Base-by-base conservation (phyloP, 208 protist species). In the Porcisia deanei region DNA sequence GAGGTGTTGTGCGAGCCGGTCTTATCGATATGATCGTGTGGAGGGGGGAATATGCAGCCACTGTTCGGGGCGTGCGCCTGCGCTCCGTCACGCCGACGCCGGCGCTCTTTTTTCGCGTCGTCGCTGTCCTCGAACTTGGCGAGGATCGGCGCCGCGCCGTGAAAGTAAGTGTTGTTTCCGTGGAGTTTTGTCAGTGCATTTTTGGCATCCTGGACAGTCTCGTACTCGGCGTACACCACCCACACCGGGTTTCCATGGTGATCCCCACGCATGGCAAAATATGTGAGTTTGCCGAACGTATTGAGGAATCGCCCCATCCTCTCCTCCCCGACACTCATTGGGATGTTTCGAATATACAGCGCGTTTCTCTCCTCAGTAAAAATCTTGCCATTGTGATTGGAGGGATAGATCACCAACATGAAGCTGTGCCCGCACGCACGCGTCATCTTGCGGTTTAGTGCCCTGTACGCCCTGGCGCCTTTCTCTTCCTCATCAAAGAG, bases 401-500 rank as follows among this genome's bases (percentile, higher is more conserved):
- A 95, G 3, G 89, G 91, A 81, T 91, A 95, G 57, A 95, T 93
- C 60, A 88, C 80, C 20, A 96, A 82, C 3, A 81, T 90, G 73
- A 93, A 93, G 77, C 74, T 85, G 80, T 94, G 85, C 0, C 85
- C 77, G 55, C 82, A 85, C 0, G 81, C 77, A 2, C 73, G 77
- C 6, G 79, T 81, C 76, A 79, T 83, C 76, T 83, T 91, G 3
- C 82, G 83, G 73, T 95, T 92, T 53, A 96, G 74, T 2, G 79
- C 82, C 41, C 88, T 69, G 73, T 94, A 89, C 8, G 92, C 94
- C 59, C 81, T 85, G 18, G 84, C 71, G 14, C 97, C 98, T 10
- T 83, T 85, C 49, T 98, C 96, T 59, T 91, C 84, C 5, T 80
- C 84, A 22, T 94, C 87, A 79, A 98, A 99, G 71, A 98, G 96